Percentiles rank a stretch among this genome's conserved stretches.
Evolutionary conservation across 768 basidiomycete species (phyloP).

Genomic region (Galerina marginata): DNA sequence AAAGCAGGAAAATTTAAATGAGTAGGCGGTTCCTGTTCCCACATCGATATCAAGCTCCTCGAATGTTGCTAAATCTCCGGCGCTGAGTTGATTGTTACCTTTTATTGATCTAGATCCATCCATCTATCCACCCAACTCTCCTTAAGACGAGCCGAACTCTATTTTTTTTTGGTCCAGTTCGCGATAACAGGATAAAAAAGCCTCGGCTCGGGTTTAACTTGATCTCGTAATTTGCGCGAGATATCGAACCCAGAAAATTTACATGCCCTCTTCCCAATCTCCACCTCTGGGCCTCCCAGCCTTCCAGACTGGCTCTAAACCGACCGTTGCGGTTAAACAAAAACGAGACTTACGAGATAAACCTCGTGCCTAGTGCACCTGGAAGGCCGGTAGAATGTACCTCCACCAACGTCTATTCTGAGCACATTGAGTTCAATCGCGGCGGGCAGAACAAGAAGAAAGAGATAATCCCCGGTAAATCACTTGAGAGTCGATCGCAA

Average conservation of each 20-base stretch:
- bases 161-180: conserved; percentile 4
- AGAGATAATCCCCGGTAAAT: conserved; percentile 2
- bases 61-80: conserved; percentile 19
- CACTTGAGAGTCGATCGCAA: conserved; percentile 1
- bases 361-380: conserved; percentile 1
- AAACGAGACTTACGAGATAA: conserved; percentile 1
- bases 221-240: conserved; percentile 4
- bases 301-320: neutral
- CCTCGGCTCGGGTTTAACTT: neutral
- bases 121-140: neutral
- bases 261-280: conserved; percentile 3
- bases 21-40: neutral
- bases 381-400: conserved; percentile 1
- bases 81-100: neutral
- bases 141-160: conserved; percentile 2
- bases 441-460: neutral
- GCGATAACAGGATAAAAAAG: conserved; percentile 7
- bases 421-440: neutral
- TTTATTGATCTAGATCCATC: conserved; percentile 10
- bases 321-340: neutral
- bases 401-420: conserved; percentile 1
- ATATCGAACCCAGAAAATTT: neutral
- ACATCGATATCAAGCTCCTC: conserved; percentile 3
- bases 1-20: neutral
- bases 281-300: neutral